phyloP scores from a whole-genome alignment of 2,329 filamentous ascomycete species.

The Sordariomycetes sp. region DNA sequence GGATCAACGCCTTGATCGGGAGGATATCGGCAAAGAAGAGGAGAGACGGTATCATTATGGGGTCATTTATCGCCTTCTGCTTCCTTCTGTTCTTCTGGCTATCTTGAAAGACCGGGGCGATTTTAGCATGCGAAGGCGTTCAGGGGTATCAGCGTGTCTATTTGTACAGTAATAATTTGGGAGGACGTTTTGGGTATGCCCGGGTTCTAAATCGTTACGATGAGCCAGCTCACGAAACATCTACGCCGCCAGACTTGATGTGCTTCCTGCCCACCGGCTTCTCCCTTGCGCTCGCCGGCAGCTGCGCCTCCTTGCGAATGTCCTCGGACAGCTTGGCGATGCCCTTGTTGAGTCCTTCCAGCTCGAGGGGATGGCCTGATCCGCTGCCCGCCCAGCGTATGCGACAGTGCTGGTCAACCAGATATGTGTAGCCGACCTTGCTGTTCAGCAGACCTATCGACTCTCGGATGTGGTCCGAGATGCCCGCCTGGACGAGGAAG shows the following conservation, averaged over 20 bases:
- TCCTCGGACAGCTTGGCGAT: conserved; percentile 55
- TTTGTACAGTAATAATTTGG: conserved; percentile 19
- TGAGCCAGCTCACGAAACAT: not conserved
- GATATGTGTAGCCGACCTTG: conserved; percentile 89
- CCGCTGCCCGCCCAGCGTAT: conserved; percentile 93
- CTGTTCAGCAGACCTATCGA: conserved; percentile 68
- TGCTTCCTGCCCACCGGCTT: conserved; percentile 13
- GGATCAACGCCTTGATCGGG: conserved; percentile 83
- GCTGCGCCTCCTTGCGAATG: conserved; percentile 26
- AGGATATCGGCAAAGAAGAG: conserved; percentile 93
- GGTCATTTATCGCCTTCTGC: conserved; percentile 83
- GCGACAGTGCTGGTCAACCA: conserved; percentile 78
- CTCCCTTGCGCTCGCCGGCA: conserved; percentile 23
- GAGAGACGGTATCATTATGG: conserved; percentile 89
- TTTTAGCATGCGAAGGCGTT: conserved; percentile 21
- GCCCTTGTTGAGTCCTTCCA: conserved; percentile 55
- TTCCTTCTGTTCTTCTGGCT: conserved; percentile 78
- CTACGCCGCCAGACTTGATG: not conserved
- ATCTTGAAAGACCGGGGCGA: conserved; percentile 23
- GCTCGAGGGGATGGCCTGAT: conserved; percentile 54
- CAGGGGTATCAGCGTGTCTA: conserved; percentile 24
- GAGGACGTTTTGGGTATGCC: not conserved
- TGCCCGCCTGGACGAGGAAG: conserved; percentile 48
- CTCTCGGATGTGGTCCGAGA: conserved; percentile 53
- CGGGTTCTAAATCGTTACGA: not conserved